Evolutionary conservation across 306 rosid genomes (phyloP).

Genomic region (Fragaria nilgerrensis): DNA sequence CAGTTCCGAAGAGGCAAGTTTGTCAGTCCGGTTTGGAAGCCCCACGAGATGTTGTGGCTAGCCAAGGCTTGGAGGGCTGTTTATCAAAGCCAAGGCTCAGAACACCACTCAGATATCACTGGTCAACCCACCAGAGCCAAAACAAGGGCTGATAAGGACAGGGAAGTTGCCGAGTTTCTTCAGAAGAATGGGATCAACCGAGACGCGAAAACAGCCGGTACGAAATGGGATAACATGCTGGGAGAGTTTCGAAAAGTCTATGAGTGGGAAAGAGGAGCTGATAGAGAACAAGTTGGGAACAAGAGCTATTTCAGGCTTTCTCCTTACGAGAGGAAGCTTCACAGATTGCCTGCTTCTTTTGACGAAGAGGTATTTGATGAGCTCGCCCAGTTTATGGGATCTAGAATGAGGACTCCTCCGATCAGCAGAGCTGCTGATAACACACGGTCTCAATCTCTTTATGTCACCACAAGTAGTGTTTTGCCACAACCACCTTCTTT

Average conservation of each 20-base stretch:
- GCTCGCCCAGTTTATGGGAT: slow-evolving; percentile 85
- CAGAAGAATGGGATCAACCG: slow-evolving; percentile 70
- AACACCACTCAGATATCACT: slow-evolving; percentile 10
- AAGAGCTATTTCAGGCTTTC: slow-evolving; percentile 92
- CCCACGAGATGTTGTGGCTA: slow-evolving; percentile 89
- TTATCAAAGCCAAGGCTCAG: slow-evolving; percentile 43
- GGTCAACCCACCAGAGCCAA: slow-evolving; percentile 45
- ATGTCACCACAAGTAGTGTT: slow-evolving; percentile 23
- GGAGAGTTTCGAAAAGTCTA: slow-evolving; percentile 95
- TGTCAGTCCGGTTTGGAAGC: slow-evolving; percentile 98
- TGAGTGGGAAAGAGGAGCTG: slow-evolving; percentile 96
- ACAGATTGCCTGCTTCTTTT: slow-evolving; percentile 90
- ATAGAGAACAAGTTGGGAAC: slow-evolving; percentile 70
- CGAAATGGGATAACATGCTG: slow-evolving; percentile 98
- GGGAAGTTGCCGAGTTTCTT: slow-evolving; percentile 80
- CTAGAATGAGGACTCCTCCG: slow-evolving; percentile 68
- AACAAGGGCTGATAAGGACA: slow-evolving; percentile 90
- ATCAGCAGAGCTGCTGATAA: slow-evolving; percentile 30
- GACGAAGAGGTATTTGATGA: slow-evolving; percentile 97
- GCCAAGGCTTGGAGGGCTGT: slow-evolving; percentile 87
- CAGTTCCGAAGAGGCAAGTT: slow-evolving; percentile 85
- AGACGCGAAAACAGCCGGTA: slow-evolving; percentile 87
- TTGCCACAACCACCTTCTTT: slow-evolving; percentile 61
- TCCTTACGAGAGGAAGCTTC: slow-evolving; percentile 89
- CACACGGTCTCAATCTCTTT: slow-evolving; percentile 15